Conservation (phyloP, 352 stramenopile species). For the Globisporangium canariense region DNA sequence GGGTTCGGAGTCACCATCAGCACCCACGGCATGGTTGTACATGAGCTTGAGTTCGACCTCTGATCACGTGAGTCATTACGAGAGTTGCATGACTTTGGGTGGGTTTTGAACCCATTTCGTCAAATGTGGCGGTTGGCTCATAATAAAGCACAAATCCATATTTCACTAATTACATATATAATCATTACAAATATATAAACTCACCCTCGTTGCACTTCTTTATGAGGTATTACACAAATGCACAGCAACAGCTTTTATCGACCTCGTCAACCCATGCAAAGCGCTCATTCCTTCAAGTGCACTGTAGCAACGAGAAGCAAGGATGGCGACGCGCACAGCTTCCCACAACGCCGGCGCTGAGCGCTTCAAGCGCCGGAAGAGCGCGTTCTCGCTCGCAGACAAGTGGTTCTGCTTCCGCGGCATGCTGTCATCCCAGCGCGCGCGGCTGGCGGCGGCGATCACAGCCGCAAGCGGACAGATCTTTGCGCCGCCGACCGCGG, state of each 20-base stretch:
- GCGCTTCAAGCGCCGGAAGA: constrained; percentile 12
- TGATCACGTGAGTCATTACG: not conserved
- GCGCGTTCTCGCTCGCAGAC: constrained; percentile 25
- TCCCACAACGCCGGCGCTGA: not conserved
- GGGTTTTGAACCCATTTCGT: not conserved
- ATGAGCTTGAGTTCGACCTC: too few species aligned
- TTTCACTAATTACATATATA: not conserved
- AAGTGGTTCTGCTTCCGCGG: constrained; percentile 35
- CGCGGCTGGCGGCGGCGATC: constrained; percentile 17
- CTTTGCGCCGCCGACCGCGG: not conserved
- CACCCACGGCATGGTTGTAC: too few species aligned
- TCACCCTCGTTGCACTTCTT: not conserved
- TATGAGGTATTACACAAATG: not conserved
- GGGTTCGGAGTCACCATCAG: too few species aligned
- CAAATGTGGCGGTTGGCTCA: not conserved
- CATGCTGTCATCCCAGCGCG: constrained; percentile 16
- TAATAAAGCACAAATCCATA: too few species aligned
- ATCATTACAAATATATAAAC: not conserved
- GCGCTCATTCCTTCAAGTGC: not conserved
- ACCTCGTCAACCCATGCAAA: not conserved
- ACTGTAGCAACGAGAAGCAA: not conserved
- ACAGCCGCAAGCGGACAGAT: constrained; percentile 17
- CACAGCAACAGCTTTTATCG: not conserved
- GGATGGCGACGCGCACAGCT: not conserved
- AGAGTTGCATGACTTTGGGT: too few species aligned